Percentiles rank a stretch among this genome's conserved stretches.
phyloP scores from a whole-genome alignment of 768 basidiomycete species.

The Naganishia friedmannii region DNA sequence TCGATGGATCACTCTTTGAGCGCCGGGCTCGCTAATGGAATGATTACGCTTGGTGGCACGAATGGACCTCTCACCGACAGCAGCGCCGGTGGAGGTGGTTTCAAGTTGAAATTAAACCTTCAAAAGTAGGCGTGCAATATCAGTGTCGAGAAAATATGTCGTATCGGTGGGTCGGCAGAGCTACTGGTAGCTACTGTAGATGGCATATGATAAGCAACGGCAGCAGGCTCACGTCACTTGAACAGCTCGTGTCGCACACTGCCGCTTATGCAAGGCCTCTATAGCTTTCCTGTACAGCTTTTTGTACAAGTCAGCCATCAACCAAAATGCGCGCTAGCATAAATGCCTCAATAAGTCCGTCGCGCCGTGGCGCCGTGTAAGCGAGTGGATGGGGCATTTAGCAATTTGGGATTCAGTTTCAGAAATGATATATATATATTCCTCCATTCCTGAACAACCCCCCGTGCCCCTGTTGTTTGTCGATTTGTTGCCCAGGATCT shows the following conservation, averaged over 20 bases:
- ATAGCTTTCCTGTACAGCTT: too few species aligned
- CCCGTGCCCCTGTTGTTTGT: too few species aligned
- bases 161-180: too few species aligned
- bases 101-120: conserved; percentile 17
- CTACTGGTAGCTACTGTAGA: too few species aligned
- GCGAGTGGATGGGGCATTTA: not conserved
- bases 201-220: too few species aligned
- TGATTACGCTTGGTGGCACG: conserved; percentile 6
- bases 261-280: too few species aligned
- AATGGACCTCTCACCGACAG: not conserved
- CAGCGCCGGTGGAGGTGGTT: conserved; percentile 4
- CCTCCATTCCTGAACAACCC: not conserved
- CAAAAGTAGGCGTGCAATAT: not conserved
- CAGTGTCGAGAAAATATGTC: too few species aligned
- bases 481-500: too few species aligned
- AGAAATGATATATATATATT: not conserved
- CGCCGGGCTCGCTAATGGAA: conserved; percentile 1
- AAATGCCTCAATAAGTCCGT: conserved; percentile 4
- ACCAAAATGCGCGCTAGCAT: not conserved
- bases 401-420: not conserved
- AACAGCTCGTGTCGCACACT: too few species aligned
- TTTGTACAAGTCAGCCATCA: too few species aligned
- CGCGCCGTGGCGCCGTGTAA: not conserved
- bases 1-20: conserved; percentile 12
- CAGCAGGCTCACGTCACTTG: too few species aligned